A percentile compares a stretch with the other conserved stretches of the same genome.
Evolutionary conservation across 2,329 filamentous ascomycete genomes (phyloP).

Genomic region (Clonostachys byssicola): DNA sequence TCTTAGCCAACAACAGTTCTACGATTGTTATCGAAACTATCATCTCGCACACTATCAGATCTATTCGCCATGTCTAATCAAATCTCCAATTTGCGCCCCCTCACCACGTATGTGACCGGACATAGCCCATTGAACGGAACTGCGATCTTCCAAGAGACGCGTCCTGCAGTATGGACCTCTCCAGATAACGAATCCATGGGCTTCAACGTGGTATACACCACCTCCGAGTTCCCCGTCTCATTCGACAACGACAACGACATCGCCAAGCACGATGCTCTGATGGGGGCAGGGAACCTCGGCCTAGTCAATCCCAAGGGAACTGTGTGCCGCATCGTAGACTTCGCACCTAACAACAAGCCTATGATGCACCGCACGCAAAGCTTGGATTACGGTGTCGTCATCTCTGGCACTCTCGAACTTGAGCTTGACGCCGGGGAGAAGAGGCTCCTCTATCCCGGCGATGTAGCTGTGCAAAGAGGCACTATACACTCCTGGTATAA

Average conservation of each 20-base stretch:
- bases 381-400: conserved; percentile 50
- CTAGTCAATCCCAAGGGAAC: conserved; percentile 20
- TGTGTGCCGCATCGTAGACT: conserved; percentile 42
- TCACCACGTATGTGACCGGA: not conserved
- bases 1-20: too few relatives aligned
- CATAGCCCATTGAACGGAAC: not conserved
- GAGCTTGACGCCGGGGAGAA: conserved; percentile 45
- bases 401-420: conserved; percentile 50
- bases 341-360: conserved; percentile 30
- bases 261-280: conserved; percentile 19
- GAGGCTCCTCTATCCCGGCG: conserved; percentile 28
- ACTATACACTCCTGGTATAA: conserved; percentile 54
- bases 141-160: conserved; percentile 8
- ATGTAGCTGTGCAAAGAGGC: conserved; percentile 50
- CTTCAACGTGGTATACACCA: conserved; percentile 36
- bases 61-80: not conserved
- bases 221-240: conserved; percentile 27
- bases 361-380: conserved; percentile 42
- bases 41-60: too few relatives aligned
- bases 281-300: not conserved
- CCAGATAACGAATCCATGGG: conserved; percentile 25
- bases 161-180: conserved; percentile 7
- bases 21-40: too few relatives aligned
- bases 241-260: conserved; percentile 35
- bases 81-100: not conserved